Conservation (phyloP, 768 basidiomycete species). For the Rhizopogon vinicolor region DNA sequence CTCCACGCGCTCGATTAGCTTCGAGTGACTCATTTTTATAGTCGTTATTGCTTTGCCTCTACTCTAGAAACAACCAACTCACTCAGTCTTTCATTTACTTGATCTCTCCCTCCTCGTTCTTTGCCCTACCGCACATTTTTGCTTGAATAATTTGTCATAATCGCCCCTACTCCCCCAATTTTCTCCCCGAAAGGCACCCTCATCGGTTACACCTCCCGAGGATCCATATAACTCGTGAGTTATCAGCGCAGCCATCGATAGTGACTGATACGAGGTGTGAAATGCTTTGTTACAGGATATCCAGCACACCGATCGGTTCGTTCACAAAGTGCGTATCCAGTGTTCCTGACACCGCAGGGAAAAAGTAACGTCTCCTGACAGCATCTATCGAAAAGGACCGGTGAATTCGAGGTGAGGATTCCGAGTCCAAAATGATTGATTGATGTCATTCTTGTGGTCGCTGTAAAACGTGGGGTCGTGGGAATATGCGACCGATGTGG, state of each 20-base stretch:
- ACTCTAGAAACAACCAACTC: conserved; percentile 19
- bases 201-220: conserved; percentile 1
- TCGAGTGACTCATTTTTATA: conserved; percentile 42
- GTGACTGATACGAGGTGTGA: conserved; percentile 4
- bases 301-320: background rate
- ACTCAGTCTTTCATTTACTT: conserved; percentile 31
- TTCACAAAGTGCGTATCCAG: background rate
- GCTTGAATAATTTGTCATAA: conserved; percentile 15
- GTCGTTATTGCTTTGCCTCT: conserved; percentile 19
- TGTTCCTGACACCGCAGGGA: background rate
- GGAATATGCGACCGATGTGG: conserved; percentile 18
- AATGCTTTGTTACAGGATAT: conserved; percentile 1
- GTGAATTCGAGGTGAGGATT: conserved; percentile 16
- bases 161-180: conserved; percentile 12
- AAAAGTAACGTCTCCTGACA: background rate
- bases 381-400: conserved; percentile 1
- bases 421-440: background rate
- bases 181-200: background rate
- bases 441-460: conserved; percentile 27
- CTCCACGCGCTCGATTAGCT: conserved; percentile 47
- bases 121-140: conserved; percentile 11
- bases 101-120: conserved; percentile 23
- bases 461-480: conserved; percentile 40
- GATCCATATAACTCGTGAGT: conserved; percentile 12
- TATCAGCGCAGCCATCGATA: conserved; percentile 6